phyloP scores from a whole-genome alignment of 805 yeast species.

The Sporopachydermia lactativora region DNA sequence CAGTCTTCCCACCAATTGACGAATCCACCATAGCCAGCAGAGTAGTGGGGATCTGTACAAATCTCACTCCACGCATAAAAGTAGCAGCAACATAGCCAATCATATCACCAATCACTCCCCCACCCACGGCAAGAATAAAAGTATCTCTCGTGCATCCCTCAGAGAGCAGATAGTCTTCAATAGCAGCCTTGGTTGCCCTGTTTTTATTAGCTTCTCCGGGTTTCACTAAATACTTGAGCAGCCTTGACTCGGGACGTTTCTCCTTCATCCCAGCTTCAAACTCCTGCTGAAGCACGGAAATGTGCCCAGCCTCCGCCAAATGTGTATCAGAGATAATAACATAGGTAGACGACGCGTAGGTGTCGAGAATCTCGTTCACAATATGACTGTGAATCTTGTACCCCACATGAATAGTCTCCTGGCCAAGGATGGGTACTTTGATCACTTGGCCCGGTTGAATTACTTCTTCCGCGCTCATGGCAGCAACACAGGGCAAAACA shows the following conservation, averaged over 20 bases:
- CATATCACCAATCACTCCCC: slow-evolving; percentile 99
- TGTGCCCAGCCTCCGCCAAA: slow-evolving; percentile 51
- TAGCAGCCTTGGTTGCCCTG: slow-evolving; percentile 78
- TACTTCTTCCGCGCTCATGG: no score
- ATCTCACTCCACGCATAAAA: slow-evolving; percentile 94
- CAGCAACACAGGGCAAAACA: no score
- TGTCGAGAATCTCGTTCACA: slow-evolving; percentile 45
- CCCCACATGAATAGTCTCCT: slow-evolving; percentile 82
- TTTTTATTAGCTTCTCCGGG: slow-evolving; percentile 92
- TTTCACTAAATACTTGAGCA: slow-evolving; percentile 59
- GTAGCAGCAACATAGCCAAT: slow-evolving; percentile 98
- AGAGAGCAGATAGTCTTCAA: slow-evolving; percentile 74
- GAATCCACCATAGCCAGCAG: slow-evolving; percentile 95
- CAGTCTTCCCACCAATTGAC: slow-evolving; percentile 96
- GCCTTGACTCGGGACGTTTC: slow-evolving; percentile 38
- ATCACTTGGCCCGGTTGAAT: neutral
- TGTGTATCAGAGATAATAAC: slow-evolving; percentile 83
- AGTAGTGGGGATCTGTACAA: slow-evolving; percentile 89
- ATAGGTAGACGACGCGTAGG: slow-evolving; percentile 75
- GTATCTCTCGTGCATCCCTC: slow-evolving; percentile 95
- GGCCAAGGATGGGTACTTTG: slow-evolving; percentile 45
- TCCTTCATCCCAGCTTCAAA: slow-evolving; percentile 25
- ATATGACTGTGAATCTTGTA: slow-evolving; percentile 65
- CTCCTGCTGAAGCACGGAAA: slow-evolving; percentile 28
- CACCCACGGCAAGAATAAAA: slow-evolving; percentile 87